Evolutionary conservation across 768 basidiomycete species (phyloP), one percentile per base, ranked within the genome.

Genomic region (Infundibulicybe gibba): DNA sequence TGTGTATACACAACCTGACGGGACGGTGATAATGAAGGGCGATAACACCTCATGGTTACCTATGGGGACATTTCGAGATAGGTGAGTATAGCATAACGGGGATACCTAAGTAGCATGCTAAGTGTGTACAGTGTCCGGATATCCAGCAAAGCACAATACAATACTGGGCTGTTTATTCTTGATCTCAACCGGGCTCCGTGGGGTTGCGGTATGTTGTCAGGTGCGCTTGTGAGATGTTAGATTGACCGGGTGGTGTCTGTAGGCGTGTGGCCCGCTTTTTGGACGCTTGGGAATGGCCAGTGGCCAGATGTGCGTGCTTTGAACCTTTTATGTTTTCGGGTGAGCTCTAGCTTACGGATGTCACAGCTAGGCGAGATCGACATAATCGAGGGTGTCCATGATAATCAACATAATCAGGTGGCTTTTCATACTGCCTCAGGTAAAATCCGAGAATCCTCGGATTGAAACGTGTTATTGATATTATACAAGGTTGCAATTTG

Each of bases 251-350:
- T 40, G 31, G 33, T 17, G 53, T 42, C 38, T 56, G 30, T 35
- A 88, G 86, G 77, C 54, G 80, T 85, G 16, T 92, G 92, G 91
- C 90, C 90, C 37, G 85, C 87, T 5, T 90, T 84, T 62, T 90
- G 87, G 88, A 83, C 79, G 6, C 58, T 81, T 20, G 85, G 84
- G 40, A 61, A 59, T 49, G 80, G 75, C 1, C 47, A 61, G 41
- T 90, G 87, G 87, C 87, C 87, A 32, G 63, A 57, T 47, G 87
- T 87, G 53, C 50, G 81, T 67, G 35, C 6, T 25, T 25, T 47
- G 45, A 11, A n/a, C 19, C 14, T 20, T 44, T 48, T 21, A 16
- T 38, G 31, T 41, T 11, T 13, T 44, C 31, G 37, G 32, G 20
- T 30, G 31, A 15, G 41, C 15, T 37, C 43, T 45, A 41, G 41